A percentile compares a stretch with the other conserved stretches of the same genome.
Evolutionary conservation across 768 basidiomycete genomes (phyloP).

Genomic region (Termitomyces titanicus): DNA sequence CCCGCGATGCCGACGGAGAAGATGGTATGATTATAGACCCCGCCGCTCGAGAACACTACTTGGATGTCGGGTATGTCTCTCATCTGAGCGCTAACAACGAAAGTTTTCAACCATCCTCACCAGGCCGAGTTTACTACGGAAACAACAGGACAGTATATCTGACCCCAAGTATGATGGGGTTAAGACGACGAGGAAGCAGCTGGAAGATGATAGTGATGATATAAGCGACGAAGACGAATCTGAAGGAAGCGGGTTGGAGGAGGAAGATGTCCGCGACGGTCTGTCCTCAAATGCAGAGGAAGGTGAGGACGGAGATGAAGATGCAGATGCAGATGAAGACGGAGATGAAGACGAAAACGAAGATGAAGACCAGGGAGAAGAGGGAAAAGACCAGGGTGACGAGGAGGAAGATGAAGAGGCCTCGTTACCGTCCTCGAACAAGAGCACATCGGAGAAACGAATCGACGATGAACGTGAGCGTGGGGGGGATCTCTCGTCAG

Average conservation of each 20-base stretch:
- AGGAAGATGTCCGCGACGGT: constrained; percentile 17
- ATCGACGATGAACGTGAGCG: constrained; percentile 13
- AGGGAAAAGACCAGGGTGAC: neutral
- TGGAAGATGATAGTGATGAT: constrained; percentile 43
- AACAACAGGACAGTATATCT: constrained; percentile 55
- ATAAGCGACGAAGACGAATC: constrained; percentile 51
- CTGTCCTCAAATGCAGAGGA: constrained; percentile 4
- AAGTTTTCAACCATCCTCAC: neutral
- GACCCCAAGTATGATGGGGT: constrained; percentile 81
- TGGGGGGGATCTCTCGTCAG: constrained; percentile 43
- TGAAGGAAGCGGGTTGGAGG: constrained; percentile 38
- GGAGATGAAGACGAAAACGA: constrained; percentile 8
- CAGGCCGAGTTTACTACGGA: constrained; percentile 71
- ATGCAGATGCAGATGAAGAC: neutral
- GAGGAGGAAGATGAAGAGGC: neutral
- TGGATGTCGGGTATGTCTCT: constrained; percentile 74
- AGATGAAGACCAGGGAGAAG: constrained; percentile 1
- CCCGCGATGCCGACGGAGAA: constrained; percentile 43
- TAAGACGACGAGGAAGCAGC: constrained; percentile 56
- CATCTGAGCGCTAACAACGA: neutral
- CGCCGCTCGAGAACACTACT: constrained; percentile 68
- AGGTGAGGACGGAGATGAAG: constrained; percentile 13
- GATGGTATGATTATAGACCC: constrained; percentile 30
- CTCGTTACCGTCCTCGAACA: neutral
- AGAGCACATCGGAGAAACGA: constrained; percentile 1